Conservation (phyloP, 176 grass and related monocot genomes). For the maize (Zea mays) region Zm-B73-REFERENCE-NAM-5.0 NC_050097.1:236085501-236086000, state of each 20-base stretch:
- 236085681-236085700: neutral
- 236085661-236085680: neutral
- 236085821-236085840: neutral
- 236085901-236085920: neutral
- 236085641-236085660: neutral
- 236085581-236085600: neutral
- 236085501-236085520: conserved; percentile 39
- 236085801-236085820: neutral
- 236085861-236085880: neutral
- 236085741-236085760: neutral
- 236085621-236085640: neutral
- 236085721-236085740: neutral
- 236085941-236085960: neutral
- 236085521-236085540: conserved; percentile 10
- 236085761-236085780: neutral
- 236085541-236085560: neutral
- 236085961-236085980: neutral
- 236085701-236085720: neutral
- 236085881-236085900: neutral
- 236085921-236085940: neutral
- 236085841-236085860: neutral
- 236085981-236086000: neutral
- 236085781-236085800: neutral
- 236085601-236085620: neutral
- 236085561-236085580: neutral